Evolutionary conservation across 495 filamentous ascomycete species (phyloP).

Genomic region (Xylaria palmicola): DNA sequence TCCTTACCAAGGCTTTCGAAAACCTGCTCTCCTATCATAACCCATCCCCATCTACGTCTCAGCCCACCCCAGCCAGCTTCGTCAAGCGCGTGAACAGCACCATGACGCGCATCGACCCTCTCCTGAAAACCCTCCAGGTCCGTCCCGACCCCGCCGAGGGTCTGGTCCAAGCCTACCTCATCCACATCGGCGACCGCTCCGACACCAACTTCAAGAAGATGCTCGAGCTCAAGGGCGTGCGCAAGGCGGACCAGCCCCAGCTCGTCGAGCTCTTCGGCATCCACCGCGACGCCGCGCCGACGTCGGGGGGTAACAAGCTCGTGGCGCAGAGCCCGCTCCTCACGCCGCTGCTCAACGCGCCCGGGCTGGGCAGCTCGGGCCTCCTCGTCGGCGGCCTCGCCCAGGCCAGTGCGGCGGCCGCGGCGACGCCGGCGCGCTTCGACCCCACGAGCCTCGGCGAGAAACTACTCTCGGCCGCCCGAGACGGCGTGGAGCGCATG

Average conservation of each 20-base stretch:
- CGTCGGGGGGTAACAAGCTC: constrained; percentile 57
- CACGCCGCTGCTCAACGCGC: constrained; percentile 52
- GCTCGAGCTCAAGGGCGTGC: constrained; percentile 87
- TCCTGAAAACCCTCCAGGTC: constrained; percentile 96
- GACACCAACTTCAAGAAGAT: constrained; percentile 96
- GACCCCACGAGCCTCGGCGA: constrained; percentile 77
- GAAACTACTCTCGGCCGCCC: constrained; percentile 73
- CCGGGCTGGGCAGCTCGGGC: constrained; percentile 38
- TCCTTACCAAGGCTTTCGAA: constrained; percentile 78
- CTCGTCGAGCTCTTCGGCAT: constrained; percentile 88
- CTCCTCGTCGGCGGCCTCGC: constrained; percentile 23
- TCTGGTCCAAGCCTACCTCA: constrained; percentile 93
- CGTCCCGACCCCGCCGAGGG: constrained; percentile 87
- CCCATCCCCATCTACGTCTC: constrained; percentile 34
- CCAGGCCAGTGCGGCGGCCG: constrained; percentile 40
- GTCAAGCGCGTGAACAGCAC: constrained; percentile 82
- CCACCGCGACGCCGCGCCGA: constrained; percentile 62
- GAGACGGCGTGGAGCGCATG: constrained; percentile 88
- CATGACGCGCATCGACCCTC: constrained; percentile 83
- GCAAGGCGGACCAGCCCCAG: constrained; percentile 75
- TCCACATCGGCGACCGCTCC: constrained; percentile 86
- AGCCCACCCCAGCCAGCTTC: constrained; percentile 61
- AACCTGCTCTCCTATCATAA: constrained; percentile 61
- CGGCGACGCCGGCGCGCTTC: constrained; percentile 61
- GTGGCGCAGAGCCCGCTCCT: constrained; percentile 59